A percentile compares a stretch with the other conserved stretches of the same genome.
These are phyloP conservation scores for Zygosaccharomyces kombuchaensis DNA, from an alignment of 805 yeast species.

Conservation along the genomic window DNA sequence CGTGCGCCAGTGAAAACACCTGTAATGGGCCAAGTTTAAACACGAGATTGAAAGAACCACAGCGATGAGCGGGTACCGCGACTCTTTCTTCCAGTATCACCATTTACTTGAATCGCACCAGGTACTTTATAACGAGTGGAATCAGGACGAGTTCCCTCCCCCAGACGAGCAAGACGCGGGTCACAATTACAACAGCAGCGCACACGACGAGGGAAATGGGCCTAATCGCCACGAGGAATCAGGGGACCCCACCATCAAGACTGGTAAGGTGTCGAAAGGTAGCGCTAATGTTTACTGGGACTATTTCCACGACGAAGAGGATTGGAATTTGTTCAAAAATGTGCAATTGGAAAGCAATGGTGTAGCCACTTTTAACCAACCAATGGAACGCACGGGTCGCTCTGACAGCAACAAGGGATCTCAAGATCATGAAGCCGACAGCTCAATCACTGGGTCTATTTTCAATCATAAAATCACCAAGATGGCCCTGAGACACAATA, in stretches of 20 bases:
- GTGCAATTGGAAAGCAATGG: conserved; percentile 28
- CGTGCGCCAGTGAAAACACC: background rate
- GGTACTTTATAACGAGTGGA: conserved; percentile 30
- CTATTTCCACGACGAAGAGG: conserved; percentile 31
- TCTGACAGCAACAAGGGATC: background rate
- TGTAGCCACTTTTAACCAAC: conserved; percentile 16
- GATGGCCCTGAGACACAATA: conserved; percentile 14
- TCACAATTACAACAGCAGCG: conserved; percentile 11
- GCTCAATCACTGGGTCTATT: conserved; percentile 17
- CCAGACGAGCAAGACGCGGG: conserved; percentile 24
- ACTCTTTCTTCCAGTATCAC: conserved; percentile 28
- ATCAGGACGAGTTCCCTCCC: conserved; percentile 27
- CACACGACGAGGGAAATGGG: conserved; percentile 6
- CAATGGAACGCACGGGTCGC: conserved; percentile 2
- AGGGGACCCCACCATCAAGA: conserved; percentile 4
- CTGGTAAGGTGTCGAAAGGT: conserved; percentile 5
- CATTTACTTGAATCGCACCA: conserved; percentile 26
- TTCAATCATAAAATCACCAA: conserved; percentile 16
- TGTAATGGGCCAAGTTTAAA: background rate
- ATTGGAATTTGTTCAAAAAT: conserved; percentile 28
- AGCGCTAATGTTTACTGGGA: conserved; percentile 29
- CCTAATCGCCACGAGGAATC: conserved; percentile 3
- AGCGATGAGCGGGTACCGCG: conserved; percentile 21
- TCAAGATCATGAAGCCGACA: background rate
- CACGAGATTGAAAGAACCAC: background rate